A percentile compares a stretch with the other conserved stretches of the same genome.
Conservation (phyloP, 495 filamentous ascomycete genomes). For the Neurospora intermedia region DNA sequence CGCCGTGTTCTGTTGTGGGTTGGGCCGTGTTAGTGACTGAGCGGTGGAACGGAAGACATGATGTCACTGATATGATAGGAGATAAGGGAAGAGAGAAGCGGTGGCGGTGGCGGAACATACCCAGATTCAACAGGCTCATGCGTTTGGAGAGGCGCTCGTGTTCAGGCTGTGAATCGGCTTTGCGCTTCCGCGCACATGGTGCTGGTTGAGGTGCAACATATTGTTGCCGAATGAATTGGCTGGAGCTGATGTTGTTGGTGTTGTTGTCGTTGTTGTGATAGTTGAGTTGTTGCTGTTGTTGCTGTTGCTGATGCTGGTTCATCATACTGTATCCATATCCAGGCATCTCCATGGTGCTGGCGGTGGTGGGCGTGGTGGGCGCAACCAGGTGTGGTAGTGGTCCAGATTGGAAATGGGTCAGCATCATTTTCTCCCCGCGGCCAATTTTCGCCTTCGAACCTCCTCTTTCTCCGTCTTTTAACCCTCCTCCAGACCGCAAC, state of each 20-base stretch:
- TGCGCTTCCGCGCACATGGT: constrained; percentile 36
- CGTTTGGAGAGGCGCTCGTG: constrained; percentile 61
- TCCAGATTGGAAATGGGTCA: background rate
- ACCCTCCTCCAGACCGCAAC: background rate
- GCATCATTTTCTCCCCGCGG: background rate
- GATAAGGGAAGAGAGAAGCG: background rate
- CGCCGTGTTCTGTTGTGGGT: constrained; percentile 36
- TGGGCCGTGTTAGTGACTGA: constrained; percentile 9
- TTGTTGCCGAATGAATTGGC: constrained; percentile 1
- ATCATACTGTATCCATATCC: background rate
- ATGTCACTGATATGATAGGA: background rate
- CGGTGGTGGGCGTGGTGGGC: background rate
- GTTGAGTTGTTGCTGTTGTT: background rate
- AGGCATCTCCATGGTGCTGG: background rate
- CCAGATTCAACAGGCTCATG: constrained; percentile 69
- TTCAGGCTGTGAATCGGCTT: constrained; percentile 36
- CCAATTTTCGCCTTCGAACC: background rate
- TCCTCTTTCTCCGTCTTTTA: background rate
- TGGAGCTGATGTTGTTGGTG: background rate
- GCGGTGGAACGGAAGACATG: background rate
- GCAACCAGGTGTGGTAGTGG: background rate
- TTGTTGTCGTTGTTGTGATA: constrained; percentile 4
- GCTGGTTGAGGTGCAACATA: constrained; percentile 4
- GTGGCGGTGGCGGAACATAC: constrained; percentile 35
- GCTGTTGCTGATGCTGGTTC: background rate